phyloP scores from a whole-genome alignment of 176 grass and related monocot genomes.

The Rhynchospora tenuis region DNA sequence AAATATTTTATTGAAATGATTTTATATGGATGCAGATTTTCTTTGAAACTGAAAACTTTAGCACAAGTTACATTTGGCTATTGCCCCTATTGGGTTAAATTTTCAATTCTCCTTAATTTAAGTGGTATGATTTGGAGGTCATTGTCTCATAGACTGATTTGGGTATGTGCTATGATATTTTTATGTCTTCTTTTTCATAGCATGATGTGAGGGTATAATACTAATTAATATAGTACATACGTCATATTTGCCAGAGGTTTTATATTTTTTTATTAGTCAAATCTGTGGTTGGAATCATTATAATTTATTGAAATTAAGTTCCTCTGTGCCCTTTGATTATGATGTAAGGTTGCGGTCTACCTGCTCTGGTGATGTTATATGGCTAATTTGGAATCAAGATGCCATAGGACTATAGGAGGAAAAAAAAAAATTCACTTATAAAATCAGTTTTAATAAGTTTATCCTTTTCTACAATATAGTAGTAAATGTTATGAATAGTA shows the following conservation, averaged over 20 bases:
- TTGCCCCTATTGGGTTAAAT: neutral
- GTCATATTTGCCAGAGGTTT: neutral
- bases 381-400: neutral
- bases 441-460: neutral
- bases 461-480: neutral
- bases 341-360: neutral
- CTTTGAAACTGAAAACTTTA: neutral
- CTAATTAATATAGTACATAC: neutral
- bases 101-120: neutral
- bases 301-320: neutral
- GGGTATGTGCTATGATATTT: neutral
- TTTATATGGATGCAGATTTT: too few species aligned
- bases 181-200: neutral
- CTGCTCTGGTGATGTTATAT: neutral
- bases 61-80: neutral
- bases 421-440: neutral
- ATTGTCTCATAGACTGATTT: neutral
- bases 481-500: neutral
- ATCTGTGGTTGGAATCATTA: neutral
- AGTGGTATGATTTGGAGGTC: neutral
- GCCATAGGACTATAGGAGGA: neutral
- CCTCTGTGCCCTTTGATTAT: too few species aligned
- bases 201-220: neutral
- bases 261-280: neutral
- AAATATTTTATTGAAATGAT: too few species aligned